Percentiles rank a stretch among this genome's conserved stretches.
Conservation (phyloP, 352 stramenopile genomes). For the Pythium myriotylum region DNA sequence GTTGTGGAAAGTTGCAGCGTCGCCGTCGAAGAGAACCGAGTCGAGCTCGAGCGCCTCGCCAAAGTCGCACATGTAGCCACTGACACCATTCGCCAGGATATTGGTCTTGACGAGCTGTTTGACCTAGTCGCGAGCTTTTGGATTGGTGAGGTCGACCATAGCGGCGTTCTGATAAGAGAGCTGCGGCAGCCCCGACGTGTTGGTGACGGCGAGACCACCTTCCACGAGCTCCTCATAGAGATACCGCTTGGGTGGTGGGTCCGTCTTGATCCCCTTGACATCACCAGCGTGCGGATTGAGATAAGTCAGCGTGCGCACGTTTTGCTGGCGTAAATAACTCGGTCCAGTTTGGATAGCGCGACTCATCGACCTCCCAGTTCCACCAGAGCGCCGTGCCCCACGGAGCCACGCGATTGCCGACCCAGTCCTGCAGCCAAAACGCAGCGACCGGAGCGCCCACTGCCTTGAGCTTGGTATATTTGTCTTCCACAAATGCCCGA, state of each 20-base stretch:
- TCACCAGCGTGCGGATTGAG: slow-evolving; percentile 16
- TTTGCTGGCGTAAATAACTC: slow-evolving; percentile 11
- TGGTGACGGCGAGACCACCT: slow-evolving; percentile 13
- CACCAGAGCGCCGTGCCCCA: slow-evolving; percentile 20
- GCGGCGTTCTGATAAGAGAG: slow-evolving; percentile 20
- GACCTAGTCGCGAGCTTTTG: slow-evolving; percentile 18
- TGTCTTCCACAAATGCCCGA: slow-evolving; percentile 15
- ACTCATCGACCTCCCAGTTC: slow-evolving; percentile 18
- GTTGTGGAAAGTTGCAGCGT: slow-evolving; percentile 17
- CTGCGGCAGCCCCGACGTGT: slow-evolving; percentile 8
- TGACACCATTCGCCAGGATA: slow-evolving; percentile 14
- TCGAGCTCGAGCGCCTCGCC: slow-evolving; percentile 12
- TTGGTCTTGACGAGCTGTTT: slow-evolving; percentile 23
- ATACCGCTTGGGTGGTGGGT: slow-evolving; percentile 15
- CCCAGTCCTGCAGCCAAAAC: slow-evolving; percentile 21
- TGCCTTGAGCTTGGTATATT: slow-evolving; percentile 16
- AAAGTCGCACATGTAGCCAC: slow-evolving; percentile 23
- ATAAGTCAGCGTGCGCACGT: slow-evolving; percentile 17
- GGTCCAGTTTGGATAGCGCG: slow-evolving; percentile 18
- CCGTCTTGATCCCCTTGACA: slow-evolving; percentile 20
- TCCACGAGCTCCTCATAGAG: slow-evolving; percentile 14
- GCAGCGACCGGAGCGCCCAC: slow-evolving; percentile 11
- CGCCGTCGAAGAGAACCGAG: slow-evolving; percentile 2
- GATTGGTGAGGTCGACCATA: slow-evolving; percentile 19
- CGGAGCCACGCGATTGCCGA: slow-evolving; percentile 14